These are phyloP conservation scores for Crepidotus sp. DNA, from an alignment of 1,284 basidiomycete species.

Conservation along the genomic window DNA sequence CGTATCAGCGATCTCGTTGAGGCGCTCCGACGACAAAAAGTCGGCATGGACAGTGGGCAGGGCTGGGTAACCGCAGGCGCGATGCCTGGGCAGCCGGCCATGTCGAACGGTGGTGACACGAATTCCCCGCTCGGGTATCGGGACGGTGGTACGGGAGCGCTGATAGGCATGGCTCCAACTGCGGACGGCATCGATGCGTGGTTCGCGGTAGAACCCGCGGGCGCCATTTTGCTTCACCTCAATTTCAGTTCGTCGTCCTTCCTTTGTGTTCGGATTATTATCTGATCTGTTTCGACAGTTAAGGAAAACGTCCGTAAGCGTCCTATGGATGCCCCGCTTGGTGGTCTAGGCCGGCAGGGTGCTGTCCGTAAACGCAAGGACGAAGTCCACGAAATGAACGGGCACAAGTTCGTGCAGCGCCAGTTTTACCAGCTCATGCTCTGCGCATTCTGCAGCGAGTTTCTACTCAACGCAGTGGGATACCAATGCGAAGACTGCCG, in stretches of 20 bases:
- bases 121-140: slow-evolving; percentile 49
- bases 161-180: slow-evolving; percentile 26
- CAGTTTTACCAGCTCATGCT: slow-evolving; percentile 99
- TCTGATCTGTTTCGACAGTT: slow-evolving; percentile 42
- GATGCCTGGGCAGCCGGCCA: slow-evolving; percentile 53
- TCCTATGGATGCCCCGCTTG: slow-evolving; percentile 75
- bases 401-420: slow-evolving; percentile 94
- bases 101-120: slow-evolving; percentile 35
- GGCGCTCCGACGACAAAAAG: slow-evolving; percentile 88
- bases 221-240: slow-evolving; percentile 77
- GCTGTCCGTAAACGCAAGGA: slow-evolving; percentile 97
- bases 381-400: slow-evolving; percentile 99
- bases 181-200: slow-evolving; percentile 88
- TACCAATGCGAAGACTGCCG: slow-evolving; percentile 99
- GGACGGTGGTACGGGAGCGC: slow-evolving; percentile 26
- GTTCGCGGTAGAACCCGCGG: slow-evolving; percentile 98
- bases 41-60: slow-evolving; percentile 75
- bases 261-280: background rate
- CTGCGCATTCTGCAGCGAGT: slow-evolving; percentile 96
- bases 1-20: slow-evolving; percentile 93
- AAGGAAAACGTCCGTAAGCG: slow-evolving; percentile 96
- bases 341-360: slow-evolving; percentile 93
- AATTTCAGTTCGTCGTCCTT: slow-evolving; percentile 71
- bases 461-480: slow-evolving; percentile 93
- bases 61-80: slow-evolving; percentile 92